Evolutionary conservation across 1,284 basidiomycete genomes (phyloP).

Genomic region (Ganoderma multipileum): DNA sequence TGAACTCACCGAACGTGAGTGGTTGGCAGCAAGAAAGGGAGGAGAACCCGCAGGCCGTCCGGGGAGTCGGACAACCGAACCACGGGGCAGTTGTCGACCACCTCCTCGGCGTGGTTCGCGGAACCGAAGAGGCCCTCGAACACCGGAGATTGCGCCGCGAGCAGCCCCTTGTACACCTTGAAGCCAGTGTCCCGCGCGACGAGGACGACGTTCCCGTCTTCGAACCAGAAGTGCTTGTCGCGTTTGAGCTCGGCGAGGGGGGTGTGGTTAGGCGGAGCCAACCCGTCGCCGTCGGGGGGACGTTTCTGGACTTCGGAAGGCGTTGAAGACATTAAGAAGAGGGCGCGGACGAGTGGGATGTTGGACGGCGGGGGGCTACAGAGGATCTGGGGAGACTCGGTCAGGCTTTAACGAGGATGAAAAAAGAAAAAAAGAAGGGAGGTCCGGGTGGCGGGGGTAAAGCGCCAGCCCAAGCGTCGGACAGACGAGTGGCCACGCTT

Average conservation of each 20-base stretch:
- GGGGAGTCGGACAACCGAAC: not conserved
- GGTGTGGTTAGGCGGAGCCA: not conserved
- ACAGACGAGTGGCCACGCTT: not conserved
- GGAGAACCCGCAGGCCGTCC: not conserved
- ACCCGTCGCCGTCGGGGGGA: not conserved
- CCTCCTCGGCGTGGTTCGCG: not conserved
- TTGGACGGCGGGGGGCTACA: not conserved
- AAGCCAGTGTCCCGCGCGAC: not conserved
- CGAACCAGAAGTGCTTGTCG: not conserved
- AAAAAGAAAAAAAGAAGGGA: not conserved
- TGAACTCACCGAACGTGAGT: not conserved
- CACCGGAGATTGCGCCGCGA: not conserved
- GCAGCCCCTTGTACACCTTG: not conserved
- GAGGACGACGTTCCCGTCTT: not conserved
- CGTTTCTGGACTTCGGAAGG: not conserved
- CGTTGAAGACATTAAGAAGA: not conserved
- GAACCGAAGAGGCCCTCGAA: not conserved
- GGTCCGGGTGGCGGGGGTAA: not conserved
- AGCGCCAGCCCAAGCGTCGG: not conserved
- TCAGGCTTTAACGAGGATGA: not conserved
- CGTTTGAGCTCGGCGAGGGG: not conserved
- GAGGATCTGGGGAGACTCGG: not conserved
- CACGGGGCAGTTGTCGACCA: not conserved
- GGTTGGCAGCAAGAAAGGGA: not conserved
- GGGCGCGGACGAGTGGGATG: too few species aligned